Evolutionary conservation across 495 filamentous ascomycete genomes (phyloP), one percentile per base, ranked within the genome.

Genomic region (Coniosporium apollinis): DNA sequence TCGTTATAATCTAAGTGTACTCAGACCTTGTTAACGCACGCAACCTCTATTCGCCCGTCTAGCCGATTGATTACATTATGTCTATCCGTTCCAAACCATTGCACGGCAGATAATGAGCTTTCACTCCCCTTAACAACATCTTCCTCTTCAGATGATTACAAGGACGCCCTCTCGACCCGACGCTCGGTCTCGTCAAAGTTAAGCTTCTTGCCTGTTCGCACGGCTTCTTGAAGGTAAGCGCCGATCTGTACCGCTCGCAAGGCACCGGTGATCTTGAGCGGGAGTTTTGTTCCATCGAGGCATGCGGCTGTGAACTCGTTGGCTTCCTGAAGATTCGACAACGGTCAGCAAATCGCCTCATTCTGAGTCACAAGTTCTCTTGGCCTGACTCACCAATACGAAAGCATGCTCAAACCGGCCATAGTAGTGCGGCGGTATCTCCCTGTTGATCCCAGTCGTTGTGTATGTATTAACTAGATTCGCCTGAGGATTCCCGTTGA

Each of bases 401-500:
- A 47, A 47, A 3, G 44, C 44, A 11, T 34, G 10, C 22, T 44
- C 41, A 25, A 47, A 47, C 6, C 44, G 19, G 3, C 36, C 44
- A 13, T 37, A 47, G 28, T 47, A 47, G 24, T 43, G 18, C 2
- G 30, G 24, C 5, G 35, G 44, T 2, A 44, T 32, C 41, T 47
- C 44, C 1, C 36, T 20, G 6, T 19, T 43, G 6, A 47, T 43
- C 11, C 44, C 44, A n/a, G 3, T 20, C 1, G 30, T 7, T 4
- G 14, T 9, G 29, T 34, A 39, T 3, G 22, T 4, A 16, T 40
- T 37, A 5, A 47, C 44, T 6, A 40, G 14, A 28, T 47, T 47
- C 16, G 13, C 16, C 22, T 44, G 44, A 3, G 44, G 44, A 19
- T 47, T 30, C 2, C 26, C 30, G 20, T 47, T 47, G 30, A 47